These are phyloP conservation scores for Eucalyptus dawsonii DNA, from an alignment of 345 rosid species.

Conservation along the genomic window DNA sequence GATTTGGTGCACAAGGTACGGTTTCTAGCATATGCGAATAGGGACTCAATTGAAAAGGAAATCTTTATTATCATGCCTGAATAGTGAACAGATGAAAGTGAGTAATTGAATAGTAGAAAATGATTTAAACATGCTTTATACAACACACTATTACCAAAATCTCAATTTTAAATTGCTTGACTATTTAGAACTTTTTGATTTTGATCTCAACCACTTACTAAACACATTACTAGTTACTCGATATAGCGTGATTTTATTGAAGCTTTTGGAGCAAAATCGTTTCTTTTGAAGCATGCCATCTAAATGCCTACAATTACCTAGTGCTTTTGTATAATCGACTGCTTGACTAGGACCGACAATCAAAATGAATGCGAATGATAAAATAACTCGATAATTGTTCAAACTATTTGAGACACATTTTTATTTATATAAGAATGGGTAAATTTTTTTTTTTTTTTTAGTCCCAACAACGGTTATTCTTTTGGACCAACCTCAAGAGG, in stretches of 20 bases:
- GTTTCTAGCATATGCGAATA: background rate
- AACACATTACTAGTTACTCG: background rate
- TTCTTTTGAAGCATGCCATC: background rate
- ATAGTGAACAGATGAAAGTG: background rate
- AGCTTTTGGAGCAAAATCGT: background rate
- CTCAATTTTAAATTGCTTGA: background rate
- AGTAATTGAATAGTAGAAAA: background rate
- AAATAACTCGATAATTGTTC: background rate
- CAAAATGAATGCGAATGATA: background rate
- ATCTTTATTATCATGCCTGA: background rate
- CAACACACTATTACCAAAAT: rapidly evolving
- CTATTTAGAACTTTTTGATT: background rate
- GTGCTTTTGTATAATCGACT: background rate
- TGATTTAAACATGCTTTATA: background rate
- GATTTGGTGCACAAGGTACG: background rate
- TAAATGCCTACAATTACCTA: rapidly evolving
- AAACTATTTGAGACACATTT: background rate
- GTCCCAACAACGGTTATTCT: background rate
- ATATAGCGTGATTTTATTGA: background rate
- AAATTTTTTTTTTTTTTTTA: background rate
- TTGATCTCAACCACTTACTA: background rate
- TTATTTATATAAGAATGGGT: background rate
- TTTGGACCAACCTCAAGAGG: background rate
- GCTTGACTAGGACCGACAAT: background rate
- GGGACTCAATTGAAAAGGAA: background rate